Conservation (phyloP, 176 grass and related monocot genomes). For the Melocanna baccifera region DNA sequence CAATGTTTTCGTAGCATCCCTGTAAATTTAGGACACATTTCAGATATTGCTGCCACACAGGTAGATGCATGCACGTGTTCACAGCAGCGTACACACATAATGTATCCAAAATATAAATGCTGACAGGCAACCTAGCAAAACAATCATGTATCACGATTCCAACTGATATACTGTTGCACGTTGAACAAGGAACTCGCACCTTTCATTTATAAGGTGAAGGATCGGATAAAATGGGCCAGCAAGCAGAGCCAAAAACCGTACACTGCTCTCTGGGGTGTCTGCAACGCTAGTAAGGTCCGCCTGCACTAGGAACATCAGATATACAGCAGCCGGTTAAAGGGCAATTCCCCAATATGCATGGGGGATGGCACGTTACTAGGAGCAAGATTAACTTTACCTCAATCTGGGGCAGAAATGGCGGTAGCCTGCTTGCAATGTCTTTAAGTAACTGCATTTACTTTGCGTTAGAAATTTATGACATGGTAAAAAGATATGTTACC, state of each 20-base stretch:
- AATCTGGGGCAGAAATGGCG: constrained; percentile 78
- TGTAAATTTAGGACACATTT: constrained; percentile 42
- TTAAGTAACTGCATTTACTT: constrained; percentile 72
- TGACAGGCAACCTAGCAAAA: neutral
- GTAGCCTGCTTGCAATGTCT: constrained; percentile 65
- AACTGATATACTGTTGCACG: constrained; percentile 10
- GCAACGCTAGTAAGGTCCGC: constrained; percentile 64
- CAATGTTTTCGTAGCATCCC: constrained; percentile 55
- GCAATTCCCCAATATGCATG: neutral
- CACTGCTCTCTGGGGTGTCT: constrained; percentile 63
- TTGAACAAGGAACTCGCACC: constrained; percentile 39
- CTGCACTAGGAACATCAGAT: constrained; percentile 48
- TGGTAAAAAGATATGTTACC: neutral
- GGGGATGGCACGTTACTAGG: constrained; percentile 24
- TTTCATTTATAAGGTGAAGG: constrained; percentile 81
- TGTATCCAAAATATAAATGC: constrained; percentile 23
- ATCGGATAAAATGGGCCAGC: constrained; percentile 93
- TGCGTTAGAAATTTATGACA: constrained; percentile 29
- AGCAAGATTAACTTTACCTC: constrained; percentile 48
- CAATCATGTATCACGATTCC: constrained; percentile 21
- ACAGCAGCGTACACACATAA: neutral
- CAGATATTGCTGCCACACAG: constrained; percentile 28
- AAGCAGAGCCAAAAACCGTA: constrained; percentile 78
- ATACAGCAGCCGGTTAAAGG: neutral
- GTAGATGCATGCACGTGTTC: neutral